phyloP scores from a whole-genome alignment of 768 basidiomycete genomes.

The Rhodotorula sphaerocarpa region DNA sequence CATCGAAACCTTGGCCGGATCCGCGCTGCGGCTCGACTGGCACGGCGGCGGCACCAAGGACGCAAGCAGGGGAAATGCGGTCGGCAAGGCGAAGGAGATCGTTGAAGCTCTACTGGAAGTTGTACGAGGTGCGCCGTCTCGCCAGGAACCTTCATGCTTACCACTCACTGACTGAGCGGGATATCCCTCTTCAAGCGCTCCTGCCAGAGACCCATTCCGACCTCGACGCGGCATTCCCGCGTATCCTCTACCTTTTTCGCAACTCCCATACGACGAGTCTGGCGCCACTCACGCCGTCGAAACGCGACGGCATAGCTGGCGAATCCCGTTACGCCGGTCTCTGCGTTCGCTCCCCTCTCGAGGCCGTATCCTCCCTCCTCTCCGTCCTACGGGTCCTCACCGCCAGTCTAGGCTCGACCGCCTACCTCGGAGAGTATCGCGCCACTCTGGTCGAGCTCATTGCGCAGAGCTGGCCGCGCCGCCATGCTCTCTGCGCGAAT shows the following conservation, averaged over 20 bases:
- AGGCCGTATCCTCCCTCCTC: slow-evolving; percentile 16
- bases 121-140: slow-evolving; percentile 9
- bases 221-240: not conserved
- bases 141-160: not conserved
- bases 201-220: not conserved
- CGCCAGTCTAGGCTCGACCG: not conserved
- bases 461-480: slow-evolving; percentile 24
- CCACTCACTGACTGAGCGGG: not conserved
- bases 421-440: slow-evolving; percentile 19
- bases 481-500: too few relatives aligned
- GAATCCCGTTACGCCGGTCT: not conserved
- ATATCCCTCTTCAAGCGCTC: not conserved
- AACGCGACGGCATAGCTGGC: not conserved
- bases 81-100: slow-evolving; percentile 28
- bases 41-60: not conserved
- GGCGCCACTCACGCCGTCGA: slow-evolving; percentile 14
- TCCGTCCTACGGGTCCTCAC: slow-evolving; percentile 13
- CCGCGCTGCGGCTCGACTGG: slow-evolving; percentile 18
- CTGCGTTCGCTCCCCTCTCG: slow-evolving; percentile 1
- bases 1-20: slow-evolving; percentile 15
- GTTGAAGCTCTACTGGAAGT: slow-evolving; percentile 20
- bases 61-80: slow-evolving; percentile 3
- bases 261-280: too few relatives aligned
- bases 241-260: slow-evolving; percentile 21
- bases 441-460: slow-evolving; percentile 11